Conservation (phyloP, 179 eudicot species). For the Amaranthus tricolor region DNA sequence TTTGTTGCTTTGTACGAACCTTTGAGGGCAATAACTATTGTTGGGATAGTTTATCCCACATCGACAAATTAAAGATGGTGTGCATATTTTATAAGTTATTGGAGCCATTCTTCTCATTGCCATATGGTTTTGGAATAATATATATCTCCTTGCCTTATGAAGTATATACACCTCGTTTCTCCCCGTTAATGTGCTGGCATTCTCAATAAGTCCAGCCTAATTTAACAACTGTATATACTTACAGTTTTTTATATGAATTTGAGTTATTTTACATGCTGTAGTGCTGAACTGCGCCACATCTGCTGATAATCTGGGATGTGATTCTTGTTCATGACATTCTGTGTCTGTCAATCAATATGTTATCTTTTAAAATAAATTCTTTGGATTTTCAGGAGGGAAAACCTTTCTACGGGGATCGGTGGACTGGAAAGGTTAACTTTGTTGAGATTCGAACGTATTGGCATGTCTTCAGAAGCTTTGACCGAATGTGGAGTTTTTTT, state of each 20-base stretch:
- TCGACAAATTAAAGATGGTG: too few species aligned
- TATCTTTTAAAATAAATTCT: not conserved
- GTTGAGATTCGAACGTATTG: slow-evolving; percentile 94
- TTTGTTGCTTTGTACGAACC: not conserved
- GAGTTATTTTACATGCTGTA: not conserved
- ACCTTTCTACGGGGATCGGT: slow-evolving; percentile 50
- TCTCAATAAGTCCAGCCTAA: too few species aligned
- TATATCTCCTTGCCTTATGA: too few species aligned
- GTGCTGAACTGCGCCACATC: not conserved
- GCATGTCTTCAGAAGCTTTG: slow-evolving; percentile 98
- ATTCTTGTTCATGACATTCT: not conserved
- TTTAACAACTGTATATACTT: too few species aligned
- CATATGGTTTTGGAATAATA: too few species aligned
- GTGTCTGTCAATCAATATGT: not conserved
- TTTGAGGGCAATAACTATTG: not conserved
- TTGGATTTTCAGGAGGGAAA: slow-evolving; percentile 54
- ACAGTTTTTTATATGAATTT: not conserved
- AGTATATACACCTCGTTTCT: too few species aligned
- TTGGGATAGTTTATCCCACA: too few species aligned
- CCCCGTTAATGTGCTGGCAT: too few species aligned
- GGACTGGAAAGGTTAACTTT: slow-evolving; percentile 98
- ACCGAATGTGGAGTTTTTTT: slow-evolving; percentile 96
- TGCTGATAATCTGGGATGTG: not conserved
- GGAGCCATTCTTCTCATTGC: too few species aligned
- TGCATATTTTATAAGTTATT: too few species aligned